Evolutionary conservation across 805 yeast species (phyloP).

Genomic region (Hemisphaericaspora nanyangensis): DNA sequence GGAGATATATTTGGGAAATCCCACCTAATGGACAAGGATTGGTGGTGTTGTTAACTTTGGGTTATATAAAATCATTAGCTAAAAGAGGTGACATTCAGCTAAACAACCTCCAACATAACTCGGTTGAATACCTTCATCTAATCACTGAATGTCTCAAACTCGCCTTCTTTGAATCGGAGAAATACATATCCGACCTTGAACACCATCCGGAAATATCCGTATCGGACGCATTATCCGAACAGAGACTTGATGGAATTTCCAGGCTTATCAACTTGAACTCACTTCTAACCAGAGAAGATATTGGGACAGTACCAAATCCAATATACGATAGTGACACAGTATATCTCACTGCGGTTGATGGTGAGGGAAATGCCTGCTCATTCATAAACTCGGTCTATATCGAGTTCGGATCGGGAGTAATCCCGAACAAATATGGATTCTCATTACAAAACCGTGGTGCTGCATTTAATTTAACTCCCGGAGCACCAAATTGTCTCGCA

Average conservation of each 20-base stretch:
- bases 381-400: conserved; percentile 73
- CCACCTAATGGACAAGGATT: conserved; percentile 86
- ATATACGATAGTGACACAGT: conserved; percentile 66
- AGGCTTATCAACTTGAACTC: conserved; percentile 47
- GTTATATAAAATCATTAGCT: conserved; percentile 56
- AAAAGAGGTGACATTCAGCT: conserved; percentile 41
- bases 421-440: conserved; percentile 65
- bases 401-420: conserved; percentile 65
- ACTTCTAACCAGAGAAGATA: conserved; percentile 29
- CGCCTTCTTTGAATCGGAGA: conserved; percentile 73
- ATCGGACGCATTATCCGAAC: conserved; percentile 42
- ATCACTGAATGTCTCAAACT: conserved; percentile 69
- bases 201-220: conserved; percentile 37
- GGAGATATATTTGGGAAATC: conserved; percentile 64
- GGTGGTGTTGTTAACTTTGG: conserved; percentile 68
- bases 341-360: conserved; percentile 61
- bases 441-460: conserved; percentile 73
- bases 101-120: conserved; percentile 51
- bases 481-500: conserved; percentile 56
- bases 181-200: conserved; percentile 61
- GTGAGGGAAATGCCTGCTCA: conserved; percentile 74
- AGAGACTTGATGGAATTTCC: conserved; percentile 50
- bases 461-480: conserved; percentile 60
- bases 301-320: conserved; percentile 56
- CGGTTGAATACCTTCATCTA: conserved; percentile 65